Evolutionary conservation across 352 stramenopile species (phyloP).

Genomic region (Peronospora belbahrii): DNA sequence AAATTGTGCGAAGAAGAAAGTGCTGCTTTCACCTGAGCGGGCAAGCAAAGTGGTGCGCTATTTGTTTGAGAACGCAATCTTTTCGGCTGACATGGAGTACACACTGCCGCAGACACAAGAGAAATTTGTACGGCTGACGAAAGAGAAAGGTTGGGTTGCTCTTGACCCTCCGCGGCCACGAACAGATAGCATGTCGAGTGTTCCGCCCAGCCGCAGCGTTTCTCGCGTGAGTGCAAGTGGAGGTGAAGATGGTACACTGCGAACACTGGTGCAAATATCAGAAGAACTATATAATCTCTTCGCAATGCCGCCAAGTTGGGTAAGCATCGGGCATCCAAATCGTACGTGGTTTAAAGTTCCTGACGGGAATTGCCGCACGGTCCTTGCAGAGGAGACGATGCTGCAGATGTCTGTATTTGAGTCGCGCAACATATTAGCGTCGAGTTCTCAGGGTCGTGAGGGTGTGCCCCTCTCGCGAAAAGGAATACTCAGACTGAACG

Average conservation of each 20-base stretch:
- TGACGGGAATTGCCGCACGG: conserved; percentile 48
- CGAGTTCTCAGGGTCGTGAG: conserved; percentile 64
- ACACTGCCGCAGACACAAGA: conserved; percentile 62
- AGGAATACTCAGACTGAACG: conserved; percentile 38
- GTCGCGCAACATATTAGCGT: conserved; percentile 55
- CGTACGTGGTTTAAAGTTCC: conserved; percentile 81
- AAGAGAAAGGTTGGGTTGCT: conserved; percentile 73
- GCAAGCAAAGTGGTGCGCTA: conserved; percentile 60
- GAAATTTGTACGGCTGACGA: conserved; percentile 62
- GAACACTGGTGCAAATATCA: conserved; percentile 55
- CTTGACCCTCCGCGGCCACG: conserved; percentile 33
- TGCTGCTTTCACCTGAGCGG: conserved; percentile 62
- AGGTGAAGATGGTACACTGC: conserved; percentile 9
- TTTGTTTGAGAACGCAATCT: conserved; percentile 60
- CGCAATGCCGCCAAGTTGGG: conserved; percentile 65
- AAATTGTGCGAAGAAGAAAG: conserved; percentile 57
- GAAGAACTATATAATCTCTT: conserved; percentile 78
- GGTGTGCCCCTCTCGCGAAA: conserved; percentile 55
- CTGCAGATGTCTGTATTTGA: conserved; percentile 72
- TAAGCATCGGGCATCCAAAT: conserved; percentile 69
- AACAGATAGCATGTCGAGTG: conserved; percentile 18
- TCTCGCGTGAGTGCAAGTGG: conserved; percentile 15
- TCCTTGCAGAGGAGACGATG: conserved; percentile 67
- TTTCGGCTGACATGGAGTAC: conserved; percentile 76
- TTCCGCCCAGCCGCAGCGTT: conserved; percentile 15